These are phyloP conservation scores for Phialophora tarda DNA, from an alignment of 2,329 filamentous ascomycete genomes.

Conservation along the genomic window DNA sequence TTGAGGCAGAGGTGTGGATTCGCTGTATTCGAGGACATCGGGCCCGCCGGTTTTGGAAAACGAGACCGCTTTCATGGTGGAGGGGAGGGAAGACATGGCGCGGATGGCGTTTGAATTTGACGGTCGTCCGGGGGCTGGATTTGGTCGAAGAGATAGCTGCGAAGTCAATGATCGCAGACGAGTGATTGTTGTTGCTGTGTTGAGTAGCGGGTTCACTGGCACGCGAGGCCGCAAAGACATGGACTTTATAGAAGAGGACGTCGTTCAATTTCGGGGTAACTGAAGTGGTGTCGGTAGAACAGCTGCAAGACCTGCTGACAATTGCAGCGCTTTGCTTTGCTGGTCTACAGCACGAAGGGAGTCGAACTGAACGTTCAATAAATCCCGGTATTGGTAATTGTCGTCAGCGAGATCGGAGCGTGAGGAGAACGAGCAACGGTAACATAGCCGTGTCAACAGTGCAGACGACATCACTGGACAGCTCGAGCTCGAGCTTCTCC, in stretches of 20 bases:
- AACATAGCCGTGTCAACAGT: slow-evolving; percentile 5
- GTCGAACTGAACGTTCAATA: not conserved
- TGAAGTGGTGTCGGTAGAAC: not conserved
- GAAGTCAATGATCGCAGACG: slow-evolving; percentile 22
- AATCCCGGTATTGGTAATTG: not conserved
- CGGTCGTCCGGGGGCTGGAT: not conserved
- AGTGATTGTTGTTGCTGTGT: slow-evolving; percentile 15
- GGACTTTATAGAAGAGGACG: not conserved
- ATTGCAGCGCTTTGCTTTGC: not conserved
- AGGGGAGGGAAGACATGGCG: slow-evolving; percentile 35
- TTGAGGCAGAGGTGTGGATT: slow-evolving; percentile 72
- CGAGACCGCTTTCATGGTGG: slow-evolving; percentile 73
- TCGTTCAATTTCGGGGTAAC: slow-evolving; percentile 8
- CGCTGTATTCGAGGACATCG: slow-evolving; percentile 73
- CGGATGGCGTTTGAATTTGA: slow-evolving; percentile 9
- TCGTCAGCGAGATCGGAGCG: slow-evolving; percentile 7
- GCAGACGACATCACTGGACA: not conserved
- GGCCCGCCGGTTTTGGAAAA: slow-evolving; percentile 74
- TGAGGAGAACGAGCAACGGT: slow-evolving; percentile 3
- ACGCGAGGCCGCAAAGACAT: slow-evolving; percentile 19
- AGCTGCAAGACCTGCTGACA: slow-evolving; percentile 4
- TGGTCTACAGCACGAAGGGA: not conserved
- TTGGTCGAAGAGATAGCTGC: slow-evolving; percentile 10
- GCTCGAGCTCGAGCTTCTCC: slow-evolving; percentile 13
- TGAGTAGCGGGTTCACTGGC: slow-evolving; percentile 12